Percentiles rank a stretch among this genome's conserved stretches.
These are phyloP conservation scores for Tricholoma saponaceum DNA, from an alignment of 768 basidiomycete genomes.

Conservation along the genomic window DNA sequence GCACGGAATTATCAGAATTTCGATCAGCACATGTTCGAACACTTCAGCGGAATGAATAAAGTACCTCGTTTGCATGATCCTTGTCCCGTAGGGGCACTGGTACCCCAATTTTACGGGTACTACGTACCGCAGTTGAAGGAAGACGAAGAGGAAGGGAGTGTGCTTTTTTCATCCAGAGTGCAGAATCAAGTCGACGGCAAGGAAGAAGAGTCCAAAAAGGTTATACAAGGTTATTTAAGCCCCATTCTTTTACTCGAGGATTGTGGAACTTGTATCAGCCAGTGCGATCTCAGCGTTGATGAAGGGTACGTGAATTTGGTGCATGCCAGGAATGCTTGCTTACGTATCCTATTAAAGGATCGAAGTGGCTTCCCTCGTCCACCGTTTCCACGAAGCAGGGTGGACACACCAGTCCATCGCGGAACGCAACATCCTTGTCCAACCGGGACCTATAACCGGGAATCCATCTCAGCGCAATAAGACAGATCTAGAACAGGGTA, in stretches of 20 bases:
- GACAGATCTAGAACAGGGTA: neutral
- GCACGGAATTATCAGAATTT: neutral
- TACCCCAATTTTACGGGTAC: conserved; percentile 1
- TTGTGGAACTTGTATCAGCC: neutral
- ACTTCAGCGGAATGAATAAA: neutral
- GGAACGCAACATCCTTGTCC: neutral
- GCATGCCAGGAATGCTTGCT: too few relatives aligned
- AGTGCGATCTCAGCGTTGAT: neutral
- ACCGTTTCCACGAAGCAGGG: neutral
- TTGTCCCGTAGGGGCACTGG: neutral
- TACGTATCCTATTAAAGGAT: neutral
- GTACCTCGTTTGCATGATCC: neutral
- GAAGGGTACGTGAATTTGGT: neutral
- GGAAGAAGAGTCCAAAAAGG: neutral
- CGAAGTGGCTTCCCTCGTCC: neutral
- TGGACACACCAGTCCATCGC: neutral
- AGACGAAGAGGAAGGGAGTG: neutral
- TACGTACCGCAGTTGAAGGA: neutral
- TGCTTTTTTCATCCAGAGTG: neutral
- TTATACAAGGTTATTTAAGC: neutral
- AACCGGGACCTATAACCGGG: neutral
- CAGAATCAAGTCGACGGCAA: neutral
- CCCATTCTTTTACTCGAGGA: neutral
- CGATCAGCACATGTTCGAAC: neutral
- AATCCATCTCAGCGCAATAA: neutral